Conservation (phyloP, 129 eudicot species). For the Logfia minima region DNA sequence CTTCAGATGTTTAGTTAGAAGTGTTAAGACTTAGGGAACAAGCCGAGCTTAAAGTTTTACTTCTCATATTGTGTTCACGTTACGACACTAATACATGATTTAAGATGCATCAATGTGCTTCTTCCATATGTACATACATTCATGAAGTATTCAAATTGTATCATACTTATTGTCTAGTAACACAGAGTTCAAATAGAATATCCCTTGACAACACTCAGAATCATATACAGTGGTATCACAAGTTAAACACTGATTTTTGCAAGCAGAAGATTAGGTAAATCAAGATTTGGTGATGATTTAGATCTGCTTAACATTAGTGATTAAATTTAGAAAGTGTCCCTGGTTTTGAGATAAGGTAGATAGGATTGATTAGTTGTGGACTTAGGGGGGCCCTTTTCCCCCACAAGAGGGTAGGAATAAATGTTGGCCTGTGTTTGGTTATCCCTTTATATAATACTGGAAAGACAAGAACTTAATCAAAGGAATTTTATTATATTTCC, state of each 20-base stretch:
- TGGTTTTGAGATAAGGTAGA: constrained; percentile 22
- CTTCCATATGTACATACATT: neutral
- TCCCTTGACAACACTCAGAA: constrained; percentile 20
- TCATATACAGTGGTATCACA: constrained; percentile 16
- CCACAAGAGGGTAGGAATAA: constrained; percentile 2
- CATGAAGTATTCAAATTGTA: neutral
- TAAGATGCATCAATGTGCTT: neutral
- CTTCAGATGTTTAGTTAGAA: neutral
- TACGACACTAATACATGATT: neutral
- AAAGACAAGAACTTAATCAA: neutral
- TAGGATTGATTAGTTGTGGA: constrained; percentile 12
- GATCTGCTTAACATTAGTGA: constrained; percentile 15
- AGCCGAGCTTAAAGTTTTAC: neutral
- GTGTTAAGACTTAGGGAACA: neutral
- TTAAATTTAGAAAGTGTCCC: constrained; percentile 1
- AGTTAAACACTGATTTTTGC: constrained; percentile 14
- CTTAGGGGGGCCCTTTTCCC: neutral
- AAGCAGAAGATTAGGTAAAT: constrained; percentile 30
- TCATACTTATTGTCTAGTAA: neutral
- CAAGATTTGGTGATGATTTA: constrained; percentile 16
- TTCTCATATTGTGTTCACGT: neutral
- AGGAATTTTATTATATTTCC: neutral
- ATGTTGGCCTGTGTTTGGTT: constrained; percentile 17
- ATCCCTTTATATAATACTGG: neutral
- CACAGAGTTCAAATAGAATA: constrained; percentile 7